A percentile compares a stretch with the other conserved stretches of the same genome.
Evolutionary conservation across 2,329 filamentous ascomycete species (phyloP).

Genomic region (Aspergillus pseudoglaucus): DNA sequence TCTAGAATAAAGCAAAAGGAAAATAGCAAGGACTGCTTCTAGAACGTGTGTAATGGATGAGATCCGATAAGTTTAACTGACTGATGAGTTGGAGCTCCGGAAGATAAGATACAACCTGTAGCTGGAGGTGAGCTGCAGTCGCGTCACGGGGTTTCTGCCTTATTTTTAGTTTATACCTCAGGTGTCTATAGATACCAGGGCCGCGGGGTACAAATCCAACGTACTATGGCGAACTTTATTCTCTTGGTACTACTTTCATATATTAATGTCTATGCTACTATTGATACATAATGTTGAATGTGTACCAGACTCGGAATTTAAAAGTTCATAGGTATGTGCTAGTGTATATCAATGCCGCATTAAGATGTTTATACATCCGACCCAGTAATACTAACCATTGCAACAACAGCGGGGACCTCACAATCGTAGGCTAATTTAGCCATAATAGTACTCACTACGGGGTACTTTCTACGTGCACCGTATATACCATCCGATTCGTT

Average conservation of each 20-base stretch:
- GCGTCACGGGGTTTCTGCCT: conserved; percentile 29
- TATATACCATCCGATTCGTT: not conserved
- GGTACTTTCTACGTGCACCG: too few species aligned
- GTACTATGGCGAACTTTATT: too few species aligned
- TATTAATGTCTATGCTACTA: too few species aligned
- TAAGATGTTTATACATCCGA: not conserved
- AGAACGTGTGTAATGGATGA: not conserved
- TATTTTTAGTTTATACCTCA: not conserved
- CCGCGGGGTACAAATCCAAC: not conserved
- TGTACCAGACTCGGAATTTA: too few species aligned
- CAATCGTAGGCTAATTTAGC: not conserved
- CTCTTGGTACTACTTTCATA: too few species aligned
- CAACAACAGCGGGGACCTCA: not conserved
- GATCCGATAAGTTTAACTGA: not conserved
- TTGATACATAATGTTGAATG: too few species aligned
- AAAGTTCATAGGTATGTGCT: too few species aligned
- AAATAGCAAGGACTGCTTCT: not conserved
- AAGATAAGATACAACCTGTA: conserved; percentile 5
- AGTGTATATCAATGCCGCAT: not conserved
- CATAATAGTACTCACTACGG: not conserved
- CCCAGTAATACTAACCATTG: not conserved
- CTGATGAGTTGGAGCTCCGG: not conserved
- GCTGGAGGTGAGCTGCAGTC: conserved; percentile 14
- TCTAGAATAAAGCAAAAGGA: not conserved
- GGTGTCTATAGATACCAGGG: not conserved